Conservation (phyloP, 164 flowering plant genomes). For the Cinnamomum chago region DNA sequence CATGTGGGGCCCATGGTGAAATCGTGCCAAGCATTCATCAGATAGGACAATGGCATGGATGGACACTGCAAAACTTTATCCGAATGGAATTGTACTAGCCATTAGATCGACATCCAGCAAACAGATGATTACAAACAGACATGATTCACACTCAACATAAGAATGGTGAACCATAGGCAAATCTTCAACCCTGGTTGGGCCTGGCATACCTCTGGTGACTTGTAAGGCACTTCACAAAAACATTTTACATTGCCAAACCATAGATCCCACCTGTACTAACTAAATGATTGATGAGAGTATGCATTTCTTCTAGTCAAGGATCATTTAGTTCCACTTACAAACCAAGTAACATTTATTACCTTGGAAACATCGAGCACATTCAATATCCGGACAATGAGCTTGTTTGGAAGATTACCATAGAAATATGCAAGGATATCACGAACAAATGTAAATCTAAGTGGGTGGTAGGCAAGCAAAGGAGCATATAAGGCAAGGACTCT, state of each 20-base stretch:
- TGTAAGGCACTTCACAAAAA: not conserved
- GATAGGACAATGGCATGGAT: not conserved
- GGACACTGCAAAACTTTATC: not conserved
- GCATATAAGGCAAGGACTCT: conserved; percentile 66
- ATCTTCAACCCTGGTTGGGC: not conserved
- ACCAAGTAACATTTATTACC: conserved; percentile 36
- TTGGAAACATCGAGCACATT: conserved; percentile 76
- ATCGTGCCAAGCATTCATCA: not conserved
- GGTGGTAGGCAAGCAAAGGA: conserved; percentile 71
- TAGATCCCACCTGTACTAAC: not conserved
- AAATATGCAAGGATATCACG: conserved; percentile 97
- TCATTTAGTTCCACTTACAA: not conserved
- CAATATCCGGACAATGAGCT: conserved; percentile 77
- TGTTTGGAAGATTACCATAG: conserved; percentile 90
- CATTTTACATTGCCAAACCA: not conserved
- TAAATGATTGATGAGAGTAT: not conserved
- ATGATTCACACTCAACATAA: not conserved
- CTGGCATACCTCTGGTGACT: not conserved
- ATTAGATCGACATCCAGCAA: not conserved
- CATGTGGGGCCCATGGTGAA: not conserved
- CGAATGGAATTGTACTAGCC: not conserved
- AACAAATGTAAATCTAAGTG: conserved; percentile 84
- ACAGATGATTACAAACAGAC: not conserved
- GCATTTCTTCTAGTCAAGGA: not conserved
- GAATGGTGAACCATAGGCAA: too few relatives aligned